Base-by-base conservation (phyloP, 2,329 filamentous ascomycete genomes). In the Ascomycota sp. region DNA sequence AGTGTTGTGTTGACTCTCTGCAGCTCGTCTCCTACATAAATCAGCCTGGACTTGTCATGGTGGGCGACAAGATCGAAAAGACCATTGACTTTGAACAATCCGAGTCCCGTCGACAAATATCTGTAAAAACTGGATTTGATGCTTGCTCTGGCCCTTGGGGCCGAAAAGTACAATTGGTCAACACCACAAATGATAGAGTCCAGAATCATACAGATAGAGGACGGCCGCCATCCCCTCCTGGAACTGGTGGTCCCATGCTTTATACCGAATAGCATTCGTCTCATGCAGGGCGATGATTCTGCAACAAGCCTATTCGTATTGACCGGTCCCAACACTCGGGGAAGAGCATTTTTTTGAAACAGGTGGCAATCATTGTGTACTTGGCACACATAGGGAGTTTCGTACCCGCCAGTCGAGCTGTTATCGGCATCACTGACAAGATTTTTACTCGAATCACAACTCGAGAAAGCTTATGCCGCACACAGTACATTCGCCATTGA, bases 321-420 rank as follows among this genome's bases (percentile, higher is more conserved):
- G 42, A 95, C 89, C 0, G 89, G 89, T 0, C 85, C 89, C 4
- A 98, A 98, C 91, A 89, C 47, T 95, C 89, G 0, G 89, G 89
- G 0, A 98, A 98, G 51, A 95, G 83, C 40, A 70, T 95, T 0
- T 95, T 93, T 50, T 63, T 95, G 45, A 98, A 92, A 50, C 86
- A 98, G 48, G 69, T 81, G 21, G 89, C 85, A 4, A 57, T 94
- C 29, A 89, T 93, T 34, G 74, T 92, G 10, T 94, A 89, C 45
- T 65, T 98, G 50, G 81, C 89, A 1, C 89, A 98, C 45, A 69
- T 93, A 31, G 89, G 89, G 30, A 86, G 82, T 47, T 95, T 80
- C 46, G 80, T 98, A 1, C 86, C 89, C 1, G 86, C 85, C 2
- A 63, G 73, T 11, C 57, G 52, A 20, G 86, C 85, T 7, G 65